These are phyloP conservation scores for Apiotrichum gamsii DNA, from an alignment of 1,284 basidiomycete genomes.

Conservation along the genomic window DNA sequence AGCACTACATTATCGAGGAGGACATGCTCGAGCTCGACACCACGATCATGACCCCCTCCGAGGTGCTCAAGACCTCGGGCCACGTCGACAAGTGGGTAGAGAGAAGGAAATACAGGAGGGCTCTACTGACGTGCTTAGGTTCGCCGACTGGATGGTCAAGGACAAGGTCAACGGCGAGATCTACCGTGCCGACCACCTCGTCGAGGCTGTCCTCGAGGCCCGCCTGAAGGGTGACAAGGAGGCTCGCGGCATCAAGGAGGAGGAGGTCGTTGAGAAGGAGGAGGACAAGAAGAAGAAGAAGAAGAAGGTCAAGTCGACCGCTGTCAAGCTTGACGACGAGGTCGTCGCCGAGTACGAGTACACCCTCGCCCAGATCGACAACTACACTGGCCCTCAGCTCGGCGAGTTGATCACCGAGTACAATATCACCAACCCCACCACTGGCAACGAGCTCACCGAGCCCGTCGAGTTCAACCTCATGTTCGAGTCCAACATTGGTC, in stretches of 20 bases:
- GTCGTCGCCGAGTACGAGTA: slow-evolving; percentile 71
- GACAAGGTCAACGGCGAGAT: slow-evolving; percentile 92
- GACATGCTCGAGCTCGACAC: slow-evolving; percentile 99
- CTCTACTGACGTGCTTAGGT: slow-evolving; percentile 46
- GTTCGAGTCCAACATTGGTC: slow-evolving; percentile 96
- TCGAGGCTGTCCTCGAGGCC: slow-evolving; percentile 87
- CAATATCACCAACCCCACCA: slow-evolving; percentile 83
- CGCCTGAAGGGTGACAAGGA: slow-evolving; percentile 85
- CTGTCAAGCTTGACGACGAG: slow-evolving; percentile 71
- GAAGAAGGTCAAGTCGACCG: slow-evolving; percentile 68
- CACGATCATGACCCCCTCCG: slow-evolving; percentile 90
- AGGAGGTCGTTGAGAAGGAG: slow-evolving; percentile 54
- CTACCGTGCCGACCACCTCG: slow-evolving; percentile 92
- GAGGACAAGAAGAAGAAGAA: slow-evolving; percentile 76
- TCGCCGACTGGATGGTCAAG: slow-evolving; percentile 99
- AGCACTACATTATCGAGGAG: slow-evolving; percentile 97
- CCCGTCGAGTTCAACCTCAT: slow-evolving; percentile 98
- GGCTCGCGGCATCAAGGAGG: slow-evolving; percentile 65
- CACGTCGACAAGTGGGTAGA: slow-evolving; percentile 75
- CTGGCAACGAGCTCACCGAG: slow-evolving; percentile 83
- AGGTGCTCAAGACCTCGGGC: slow-evolving; percentile 95
- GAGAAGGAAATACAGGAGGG: not conserved
- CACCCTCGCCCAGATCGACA: slow-evolving; percentile 88
- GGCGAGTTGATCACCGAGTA: slow-evolving; percentile 79
- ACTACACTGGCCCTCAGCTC: slow-evolving; percentile 83